phyloP scores from a whole-genome alignment of 306 rosid genomes.

The Vicia faba region DNA sequence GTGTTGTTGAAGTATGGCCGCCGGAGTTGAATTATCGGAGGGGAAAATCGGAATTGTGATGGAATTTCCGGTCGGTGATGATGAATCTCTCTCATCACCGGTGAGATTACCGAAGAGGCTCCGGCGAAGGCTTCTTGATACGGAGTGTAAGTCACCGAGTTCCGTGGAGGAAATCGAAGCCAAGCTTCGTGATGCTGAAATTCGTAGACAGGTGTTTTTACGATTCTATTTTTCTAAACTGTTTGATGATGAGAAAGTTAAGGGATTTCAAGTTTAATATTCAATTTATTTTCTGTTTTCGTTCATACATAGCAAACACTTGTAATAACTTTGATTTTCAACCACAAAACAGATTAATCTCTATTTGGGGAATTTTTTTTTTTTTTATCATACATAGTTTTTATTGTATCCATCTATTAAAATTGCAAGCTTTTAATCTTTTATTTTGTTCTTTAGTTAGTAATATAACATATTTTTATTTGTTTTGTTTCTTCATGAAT shows the following conservation, averaged over 20 bases:
- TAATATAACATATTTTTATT: no score
- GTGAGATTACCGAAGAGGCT: conserved; percentile 76
- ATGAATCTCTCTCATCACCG: conserved; percentile 53
- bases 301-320: conserved; percentile 16
- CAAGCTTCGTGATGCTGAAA: conserved; percentile 86
- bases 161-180: conserved; percentile 85
- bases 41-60: conserved; percentile 42
- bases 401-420: neutral
- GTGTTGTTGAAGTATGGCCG: conserved; percentile 43
- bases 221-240: conserved; percentile 7
- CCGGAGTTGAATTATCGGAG: conserved; percentile 56
- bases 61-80: conserved; percentile 54
- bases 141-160: conserved; percentile 70
- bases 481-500: no score
- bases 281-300: neutral
- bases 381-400: conserved; percentile 6
- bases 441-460: no score
- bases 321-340: conserved; percentile 24
- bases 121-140: conserved; percentile 57
- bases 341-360: conserved; percentile 27
- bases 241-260: conserved; percentile 47
- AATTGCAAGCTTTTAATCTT: no score
- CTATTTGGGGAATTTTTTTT: neutral
- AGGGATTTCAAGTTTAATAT: conserved; percentile 30
- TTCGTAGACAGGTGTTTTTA: conserved; percentile 79